Evolutionary conservation across 1,284 basidiomycete genomes (phyloP).

Genomic region (Farysia itapuensis): DNA sequence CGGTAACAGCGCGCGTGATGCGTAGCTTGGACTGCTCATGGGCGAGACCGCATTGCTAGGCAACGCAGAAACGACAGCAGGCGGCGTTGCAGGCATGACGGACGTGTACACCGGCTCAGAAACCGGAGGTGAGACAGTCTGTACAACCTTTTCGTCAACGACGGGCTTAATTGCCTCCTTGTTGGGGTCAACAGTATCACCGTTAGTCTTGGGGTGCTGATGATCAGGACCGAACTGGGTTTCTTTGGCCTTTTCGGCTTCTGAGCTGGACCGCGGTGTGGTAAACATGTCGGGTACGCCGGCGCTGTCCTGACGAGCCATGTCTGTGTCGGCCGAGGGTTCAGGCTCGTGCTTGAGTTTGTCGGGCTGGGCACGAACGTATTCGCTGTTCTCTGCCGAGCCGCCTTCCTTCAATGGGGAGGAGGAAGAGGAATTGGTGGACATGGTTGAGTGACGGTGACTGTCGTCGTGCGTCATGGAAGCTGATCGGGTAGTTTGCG

Average conservation of each 20-base stretch:
- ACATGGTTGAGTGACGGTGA: conserved; percentile 28
- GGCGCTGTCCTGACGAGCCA: too few relatives aligned
- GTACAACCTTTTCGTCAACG: too few relatives aligned
- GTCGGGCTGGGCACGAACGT: not conserved
- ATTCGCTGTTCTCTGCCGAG: conserved; percentile 13
- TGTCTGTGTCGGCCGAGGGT: too few relatives aligned
- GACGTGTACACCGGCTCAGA: not conserved
- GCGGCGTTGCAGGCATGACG: not conserved
- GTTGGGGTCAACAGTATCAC: not conserved
- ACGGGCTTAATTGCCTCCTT: not conserved
- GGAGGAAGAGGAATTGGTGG: conserved; percentile 22
- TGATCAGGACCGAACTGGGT: not conserved
- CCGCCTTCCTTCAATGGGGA: conserved; percentile 15
- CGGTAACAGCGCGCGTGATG: conserved; percentile 3
- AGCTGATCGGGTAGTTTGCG: too few relatives aligned
- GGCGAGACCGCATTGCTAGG: conserved; percentile 5
- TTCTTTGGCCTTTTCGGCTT: conserved; percentile 4
- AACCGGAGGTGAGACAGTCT: too few relatives aligned
- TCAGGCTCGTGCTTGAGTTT: not conserved
- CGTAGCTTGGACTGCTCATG: conserved; percentile 6
- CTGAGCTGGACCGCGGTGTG: conserved; percentile 17
- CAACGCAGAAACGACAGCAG: not conserved
- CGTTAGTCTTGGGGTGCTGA: not conserved
- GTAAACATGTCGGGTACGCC: conserved; percentile 6
- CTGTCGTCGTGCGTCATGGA: too few relatives aligned